Conservation (phyloP, 345 rosid genomes). For the Populus pruinosa region DNA sequence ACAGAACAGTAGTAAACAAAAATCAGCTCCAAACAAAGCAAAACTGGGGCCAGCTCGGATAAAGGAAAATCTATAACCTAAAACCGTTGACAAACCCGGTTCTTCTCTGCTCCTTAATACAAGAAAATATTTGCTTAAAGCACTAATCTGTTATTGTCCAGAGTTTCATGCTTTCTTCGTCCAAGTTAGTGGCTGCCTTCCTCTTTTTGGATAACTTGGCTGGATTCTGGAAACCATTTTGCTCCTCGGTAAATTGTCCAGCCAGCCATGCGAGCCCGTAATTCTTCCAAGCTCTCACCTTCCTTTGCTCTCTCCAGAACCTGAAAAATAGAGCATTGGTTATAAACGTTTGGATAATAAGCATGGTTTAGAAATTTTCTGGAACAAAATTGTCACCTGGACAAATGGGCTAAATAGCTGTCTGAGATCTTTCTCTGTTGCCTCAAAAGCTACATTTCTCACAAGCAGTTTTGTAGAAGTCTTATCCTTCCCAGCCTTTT, state of each 20-base stretch:
- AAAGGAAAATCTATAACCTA: not conserved
- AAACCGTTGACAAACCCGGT: not conserved
- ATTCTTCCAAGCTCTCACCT: conserved; percentile 80
- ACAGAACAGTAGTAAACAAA: conserved; percentile 3
- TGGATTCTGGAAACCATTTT: conserved; percentile 37
- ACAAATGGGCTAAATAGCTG: conserved; percentile 93
- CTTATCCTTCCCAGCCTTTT: conserved; percentile 55
- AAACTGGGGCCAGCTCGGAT: conserved; percentile 9
- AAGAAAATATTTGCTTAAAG: not conserved
- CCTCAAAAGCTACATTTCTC: conserved; percentile 91
- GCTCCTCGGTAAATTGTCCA: conserved; percentile 62
- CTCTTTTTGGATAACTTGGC: conserved; percentile 57
- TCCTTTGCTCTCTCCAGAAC: conserved; percentile 85
- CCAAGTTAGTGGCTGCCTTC: conserved; percentile 49
- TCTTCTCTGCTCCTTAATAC: not conserved
- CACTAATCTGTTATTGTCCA: conserved; percentile 40
- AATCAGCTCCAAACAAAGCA: conserved; percentile 6
- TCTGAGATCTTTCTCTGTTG: conserved; percentile 82
- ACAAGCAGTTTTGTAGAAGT: conserved; percentile 76
- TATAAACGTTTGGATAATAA: not conserved
- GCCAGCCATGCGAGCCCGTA: conserved; percentile 61
- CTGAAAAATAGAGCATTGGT: conserved; percentile 27
- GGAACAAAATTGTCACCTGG: conserved; percentile 49
- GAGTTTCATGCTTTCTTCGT: conserved; percentile 56
- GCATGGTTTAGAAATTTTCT: not conserved